These are phyloP conservation scores for Schizophyllum commune DNA, from an alignment of 1,284 basidiomycete species.

Conservation along the genomic window DNA sequence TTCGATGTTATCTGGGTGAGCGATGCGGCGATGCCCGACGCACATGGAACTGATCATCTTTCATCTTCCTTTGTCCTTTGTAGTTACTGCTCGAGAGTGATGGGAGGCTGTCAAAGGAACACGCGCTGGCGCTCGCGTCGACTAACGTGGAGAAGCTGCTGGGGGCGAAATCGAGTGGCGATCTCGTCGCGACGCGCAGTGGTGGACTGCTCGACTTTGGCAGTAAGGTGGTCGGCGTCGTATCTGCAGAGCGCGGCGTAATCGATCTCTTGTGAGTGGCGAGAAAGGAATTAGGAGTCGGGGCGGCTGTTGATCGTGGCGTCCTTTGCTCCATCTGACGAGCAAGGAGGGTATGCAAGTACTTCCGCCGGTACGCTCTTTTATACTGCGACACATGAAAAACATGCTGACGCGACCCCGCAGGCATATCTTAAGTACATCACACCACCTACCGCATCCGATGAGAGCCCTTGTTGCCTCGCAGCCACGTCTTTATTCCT, in stretches of 20 bases:
- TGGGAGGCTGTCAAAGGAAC: slow-evolving; percentile 40
- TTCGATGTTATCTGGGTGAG: slow-evolving; percentile 56
- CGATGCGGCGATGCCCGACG: not conserved
- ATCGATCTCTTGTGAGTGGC: not conserved
- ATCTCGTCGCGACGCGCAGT: slow-evolving; percentile 27
- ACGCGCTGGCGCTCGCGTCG: slow-evolving; percentile 52
- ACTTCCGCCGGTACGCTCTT: too few relatives aligned
- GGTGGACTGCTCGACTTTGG: not conserved
- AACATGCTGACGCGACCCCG: too few relatives aligned
- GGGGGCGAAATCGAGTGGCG: slow-evolving; percentile 28
- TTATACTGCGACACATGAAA: too few relatives aligned
- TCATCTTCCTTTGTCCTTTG: not conserved
- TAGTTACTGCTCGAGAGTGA: slow-evolving; percentile 36
- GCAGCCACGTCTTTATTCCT: too few relatives aligned
- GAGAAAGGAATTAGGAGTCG: not conserved
- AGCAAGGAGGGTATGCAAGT: too few relatives aligned
- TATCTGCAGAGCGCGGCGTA: not conserved
- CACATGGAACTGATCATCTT: not conserved
- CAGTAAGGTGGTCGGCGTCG: not conserved
- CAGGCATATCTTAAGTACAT: too few relatives aligned
- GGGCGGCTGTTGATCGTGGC: too few relatives aligned
- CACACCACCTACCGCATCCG: too few relatives aligned
- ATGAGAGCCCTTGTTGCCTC: too few relatives aligned
- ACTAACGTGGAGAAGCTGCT: slow-evolving; percentile 57
- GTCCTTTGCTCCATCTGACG: too few relatives aligned